Evolutionary conservation across 1,284 basidiomycete species (phyloP).

Genomic region (Puccinia coronata): DNA sequence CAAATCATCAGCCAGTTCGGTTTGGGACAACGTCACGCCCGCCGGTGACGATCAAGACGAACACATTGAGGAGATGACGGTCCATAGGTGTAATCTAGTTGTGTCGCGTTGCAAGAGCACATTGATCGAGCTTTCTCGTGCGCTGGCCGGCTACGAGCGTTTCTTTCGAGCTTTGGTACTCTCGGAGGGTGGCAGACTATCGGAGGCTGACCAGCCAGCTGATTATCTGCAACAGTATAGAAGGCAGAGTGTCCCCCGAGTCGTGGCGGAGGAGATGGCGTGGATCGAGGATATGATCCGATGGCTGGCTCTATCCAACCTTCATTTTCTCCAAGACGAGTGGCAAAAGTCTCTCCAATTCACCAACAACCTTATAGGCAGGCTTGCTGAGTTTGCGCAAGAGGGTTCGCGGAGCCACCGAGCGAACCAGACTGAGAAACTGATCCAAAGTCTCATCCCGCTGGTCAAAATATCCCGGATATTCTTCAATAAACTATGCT

Average conservation of each 20-base stretch:
- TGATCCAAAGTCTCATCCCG: background rate
- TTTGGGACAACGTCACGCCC: background rate
- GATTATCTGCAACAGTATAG: background rate
- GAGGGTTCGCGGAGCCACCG: too few relatives aligned
- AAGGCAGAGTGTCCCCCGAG: background rate
- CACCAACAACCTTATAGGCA: background rate
- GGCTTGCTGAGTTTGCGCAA: background rate
- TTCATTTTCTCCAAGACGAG: background rate
- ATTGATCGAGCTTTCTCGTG: background rate
- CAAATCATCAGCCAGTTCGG: background rate
- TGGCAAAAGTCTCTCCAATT: background rate
- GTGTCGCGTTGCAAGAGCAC: background rate
- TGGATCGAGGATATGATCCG: background rate
- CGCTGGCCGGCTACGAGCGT: background rate
- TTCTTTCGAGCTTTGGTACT: background rate
- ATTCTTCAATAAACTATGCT: slow-evolving; percentile 11
- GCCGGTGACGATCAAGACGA: background rate
- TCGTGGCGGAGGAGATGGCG: too few relatives aligned
- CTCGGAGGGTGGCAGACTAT: background rate
- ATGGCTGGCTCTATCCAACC: background rate
- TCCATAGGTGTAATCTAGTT: background rate
- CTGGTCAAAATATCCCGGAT: background rate
- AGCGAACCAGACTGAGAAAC: background rate
- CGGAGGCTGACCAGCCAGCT: background rate
- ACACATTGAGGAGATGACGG: background rate